phyloP scores from a whole-genome alignment of 2,329 filamentous ascomycete species.

The Venturiaceae sp. region DNA sequence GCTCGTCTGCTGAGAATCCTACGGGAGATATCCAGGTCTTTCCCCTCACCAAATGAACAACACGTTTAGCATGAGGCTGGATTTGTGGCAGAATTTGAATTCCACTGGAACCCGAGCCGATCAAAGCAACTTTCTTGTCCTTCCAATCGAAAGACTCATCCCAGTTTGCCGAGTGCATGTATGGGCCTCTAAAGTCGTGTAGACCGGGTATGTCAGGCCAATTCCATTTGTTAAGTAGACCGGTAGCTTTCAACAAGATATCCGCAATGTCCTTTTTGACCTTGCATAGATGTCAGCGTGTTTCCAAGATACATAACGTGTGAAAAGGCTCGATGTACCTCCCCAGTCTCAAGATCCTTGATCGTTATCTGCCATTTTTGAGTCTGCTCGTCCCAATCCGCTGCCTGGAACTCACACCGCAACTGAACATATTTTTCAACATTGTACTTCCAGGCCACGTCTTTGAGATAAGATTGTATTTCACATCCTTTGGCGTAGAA shows the following conservation, averaged over 20 bases:
- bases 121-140: conserved; percentile 42
- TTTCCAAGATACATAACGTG: neutral
- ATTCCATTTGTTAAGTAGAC: conserved; percentile 58
- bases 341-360: conserved; percentile 24
- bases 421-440: no score
- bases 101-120: conserved; percentile 52
- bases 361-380: no score
- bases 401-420: no score
- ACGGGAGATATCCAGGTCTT: conserved; percentile 58
- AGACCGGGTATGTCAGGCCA: conserved; percentile 52
- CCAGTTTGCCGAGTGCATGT: conserved; percentile 55
- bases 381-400: no score
- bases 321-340: neutral
- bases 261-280: conserved; percentile 42
- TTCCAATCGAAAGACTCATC: conserved; percentile 40
- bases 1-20: conserved; percentile 42
- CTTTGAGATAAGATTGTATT: no score
- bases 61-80: conserved; percentile 32
- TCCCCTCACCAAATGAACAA: conserved; percentile 57
- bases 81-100: conserved; percentile 45
- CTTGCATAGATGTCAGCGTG: conserved; percentile 19
- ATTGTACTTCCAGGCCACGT: no score
- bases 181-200: conserved; percentile 41
- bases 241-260: conserved; percentile 53
- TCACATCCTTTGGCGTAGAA: no score